Evolutionary conservation across 2,329 filamentous ascomycete species (phyloP), one percentile per base, ranked within the genome.

Genomic region (Alternaria alternata): DNA sequence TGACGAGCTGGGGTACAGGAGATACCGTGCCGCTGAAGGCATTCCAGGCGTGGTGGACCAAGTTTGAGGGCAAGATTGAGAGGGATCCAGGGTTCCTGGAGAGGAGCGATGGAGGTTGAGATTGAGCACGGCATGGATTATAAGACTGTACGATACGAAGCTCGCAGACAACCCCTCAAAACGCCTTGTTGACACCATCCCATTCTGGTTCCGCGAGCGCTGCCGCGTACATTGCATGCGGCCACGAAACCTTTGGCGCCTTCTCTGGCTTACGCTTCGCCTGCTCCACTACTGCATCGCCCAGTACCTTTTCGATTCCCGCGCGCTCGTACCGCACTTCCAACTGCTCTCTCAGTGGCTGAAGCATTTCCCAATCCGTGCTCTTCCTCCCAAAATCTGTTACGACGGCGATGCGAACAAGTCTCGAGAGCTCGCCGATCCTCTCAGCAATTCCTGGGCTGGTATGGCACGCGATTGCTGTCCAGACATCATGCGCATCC

Each of bases 11-110:
- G 82, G 92, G 91, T 0, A 87, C 91, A 46, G 75, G 75, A 11
- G 94, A 98, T 77, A 91, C 96, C 12, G 92, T 99, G 24, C 94
- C 95, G n/a, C 80, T 99, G 65, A 95, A 92, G 80, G 92, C 91
- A 5, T 99, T 99, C 77, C 91, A 96, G 80, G 93, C 96, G 59
- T 99, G 96, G 95, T 99, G 96, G 95, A 86, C 85, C 62, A 98
- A 97, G 80, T 99, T 99, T 81, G 94, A 99, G 82, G 87, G 88
- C 62, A 90, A 89, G 74, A 86, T 99, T 39, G 90, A 94, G 70
- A 85, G 87, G 65, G 95, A 99, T 81, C 94, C 95, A 0, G 87
- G 88, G 7, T 99, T 99, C 76, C 82, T 99, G 68, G 94, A 98
- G 80, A 87, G 89, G 71, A 87, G 85, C 57, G 86, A 87, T 65